Conservation (phyloP, 176 grass and related monocot species). For the Sorghum bicolor region Sorghum_bicolor_NCBIv3 NC_012878.2:50514001-50514500, state of each 20-base stretch:
- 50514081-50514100: slow-evolving; percentile 59
- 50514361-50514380: neutral
- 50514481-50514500: neutral
- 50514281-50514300: slow-evolving; percentile 2
- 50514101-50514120: slow-evolving; percentile 39
- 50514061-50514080: slow-evolving; percentile 77
- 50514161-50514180: slow-evolving; percentile 14
- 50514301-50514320: neutral
- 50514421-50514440: neutral
- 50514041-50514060: slow-evolving; percentile 65
- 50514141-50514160: slow-evolving; percentile 59
- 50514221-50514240: neutral
- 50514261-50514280: slow-evolving; percentile 38
- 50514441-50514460: neutral
- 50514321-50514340: neutral
- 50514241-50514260: neutral
- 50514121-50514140: slow-evolving; percentile 39
- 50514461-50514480: neutral
- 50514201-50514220: neutral
- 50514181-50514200: neutral
- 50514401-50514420: neutral
- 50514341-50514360: neutral
- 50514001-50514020: slow-evolving; percentile 39
- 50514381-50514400: neutral
- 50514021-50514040: slow-evolving; percentile 62